phyloP scores from a whole-genome alignment of 2,329 filamentous ascomycete genomes.

The Neofusicoccum cordaticola region DNA sequence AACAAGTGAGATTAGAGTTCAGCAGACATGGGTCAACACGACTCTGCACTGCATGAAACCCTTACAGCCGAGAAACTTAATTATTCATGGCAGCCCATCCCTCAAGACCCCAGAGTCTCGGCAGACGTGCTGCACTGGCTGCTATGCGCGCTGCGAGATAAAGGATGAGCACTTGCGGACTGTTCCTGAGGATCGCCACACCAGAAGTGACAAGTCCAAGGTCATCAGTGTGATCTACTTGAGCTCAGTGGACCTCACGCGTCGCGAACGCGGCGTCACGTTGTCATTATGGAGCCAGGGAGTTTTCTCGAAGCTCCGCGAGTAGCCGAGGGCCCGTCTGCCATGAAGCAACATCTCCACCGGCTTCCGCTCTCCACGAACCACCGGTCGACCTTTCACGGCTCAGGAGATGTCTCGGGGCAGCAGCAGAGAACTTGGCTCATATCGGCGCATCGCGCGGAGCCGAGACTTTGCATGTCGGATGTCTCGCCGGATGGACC shows the following conservation, averaged over 20 bases:
- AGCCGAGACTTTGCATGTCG: neutral
- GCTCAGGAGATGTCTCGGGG: conserved; percentile 7
- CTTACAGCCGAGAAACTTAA: neutral
- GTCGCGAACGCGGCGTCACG: conserved; percentile 2
- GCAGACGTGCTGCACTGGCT: neutral
- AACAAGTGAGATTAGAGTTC: neutral
- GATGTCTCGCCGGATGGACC: neutral
- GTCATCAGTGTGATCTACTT: neutral
- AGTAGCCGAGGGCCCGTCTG: neutral
- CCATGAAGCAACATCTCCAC: neutral
- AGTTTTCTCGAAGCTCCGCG: conserved; percentile 1
- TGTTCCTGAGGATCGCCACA: neutral
- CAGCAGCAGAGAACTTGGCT: neutral
- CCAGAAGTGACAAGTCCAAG: neutral
- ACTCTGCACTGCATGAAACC: neutral
- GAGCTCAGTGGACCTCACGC: neutral
- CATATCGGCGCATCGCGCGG: neutral
- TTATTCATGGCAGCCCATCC: neutral
- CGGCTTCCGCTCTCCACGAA: neutral
- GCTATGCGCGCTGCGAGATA: neutral
- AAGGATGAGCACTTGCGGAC: neutral
- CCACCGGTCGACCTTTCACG: neutral
- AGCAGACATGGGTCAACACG: neutral
- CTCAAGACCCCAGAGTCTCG: neutral
- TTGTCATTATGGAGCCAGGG: neutral